These are phyloP conservation scores for Moricandia arvensis DNA, from an alignment of 345 rosid species.

Conservation along the genomic window DNA sequence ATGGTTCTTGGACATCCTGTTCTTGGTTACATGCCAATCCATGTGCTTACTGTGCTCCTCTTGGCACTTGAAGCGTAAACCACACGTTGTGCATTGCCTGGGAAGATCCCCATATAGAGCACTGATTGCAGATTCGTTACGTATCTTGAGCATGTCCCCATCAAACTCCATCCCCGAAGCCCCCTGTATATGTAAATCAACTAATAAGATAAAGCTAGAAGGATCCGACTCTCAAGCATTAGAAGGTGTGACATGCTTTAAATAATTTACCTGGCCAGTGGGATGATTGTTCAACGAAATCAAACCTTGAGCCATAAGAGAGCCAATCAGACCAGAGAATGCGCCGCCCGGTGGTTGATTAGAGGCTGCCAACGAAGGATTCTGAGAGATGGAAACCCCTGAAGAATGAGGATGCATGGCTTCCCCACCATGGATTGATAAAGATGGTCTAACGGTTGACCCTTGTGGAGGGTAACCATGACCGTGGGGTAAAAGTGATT, in stretches of 20 bases:
- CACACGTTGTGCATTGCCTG: slow-evolving; percentile 97
- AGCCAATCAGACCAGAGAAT: slow-evolving; percentile 75
- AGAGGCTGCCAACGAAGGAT: slow-evolving; percentile 43
- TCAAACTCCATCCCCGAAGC: slow-evolving; percentile 73
- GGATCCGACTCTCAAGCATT: background rate
- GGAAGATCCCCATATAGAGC: slow-evolving; percentile 85
- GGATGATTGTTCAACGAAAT: slow-evolving; percentile 66
- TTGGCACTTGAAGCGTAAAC: slow-evolving; percentile 87
- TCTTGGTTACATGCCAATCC: slow-evolving; percentile 99
- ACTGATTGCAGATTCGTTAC: slow-evolving; percentile 75
- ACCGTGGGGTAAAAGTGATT: slow-evolving; percentile 38
- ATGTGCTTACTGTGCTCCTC: slow-evolving; percentile 96
- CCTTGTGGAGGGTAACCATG: slow-evolving; percentile 55
- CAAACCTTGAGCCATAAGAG: slow-evolving; percentile 92
- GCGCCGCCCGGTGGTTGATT: slow-evolving; percentile 56
- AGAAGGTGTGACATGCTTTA: slow-evolving; percentile 20
- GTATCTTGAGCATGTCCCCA: slow-evolving; percentile 75
- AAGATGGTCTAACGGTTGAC: slow-evolving; percentile 44
- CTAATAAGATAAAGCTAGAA: slow-evolving; percentile 31
- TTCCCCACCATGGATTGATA: slow-evolving; percentile 51
- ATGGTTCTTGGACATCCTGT: slow-evolving; percentile 90
- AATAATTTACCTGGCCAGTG: slow-evolving; percentile 67
- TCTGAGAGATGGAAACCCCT: slow-evolving; percentile 52
- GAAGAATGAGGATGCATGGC: slow-evolving; percentile 60
- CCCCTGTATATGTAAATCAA: slow-evolving; percentile 53